Percentiles rank a stretch among this genome's conserved stretches.
Conservation (phyloP, 129 eudicot genomes). For the Centaurea solstitialis region DNA sequence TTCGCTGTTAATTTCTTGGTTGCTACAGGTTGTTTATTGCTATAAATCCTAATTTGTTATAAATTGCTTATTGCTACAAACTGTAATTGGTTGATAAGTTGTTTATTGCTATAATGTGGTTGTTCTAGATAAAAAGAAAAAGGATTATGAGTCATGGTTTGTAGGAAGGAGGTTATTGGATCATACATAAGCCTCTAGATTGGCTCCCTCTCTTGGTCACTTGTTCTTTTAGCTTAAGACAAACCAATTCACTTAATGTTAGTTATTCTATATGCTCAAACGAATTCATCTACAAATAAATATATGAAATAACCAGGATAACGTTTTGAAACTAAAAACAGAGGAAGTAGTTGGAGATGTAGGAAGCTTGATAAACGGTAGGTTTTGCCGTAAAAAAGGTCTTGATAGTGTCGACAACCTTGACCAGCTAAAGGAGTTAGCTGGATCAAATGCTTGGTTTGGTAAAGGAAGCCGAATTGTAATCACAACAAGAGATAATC, state of each 20-base stretch:
- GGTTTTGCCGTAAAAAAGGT: conserved; percentile 13
- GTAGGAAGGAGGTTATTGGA: too few relatives aligned
- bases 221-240: background rate
- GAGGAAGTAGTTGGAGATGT: background rate
- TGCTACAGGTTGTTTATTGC: too few relatives aligned
- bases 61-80: too few relatives aligned
- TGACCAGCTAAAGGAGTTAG: conserved; percentile 16
- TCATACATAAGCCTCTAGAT: background rate
- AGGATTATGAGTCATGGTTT: too few relatives aligned
- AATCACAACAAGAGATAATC: conserved; percentile 21
- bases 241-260: background rate
- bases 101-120: too few relatives aligned
- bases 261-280: background rate
- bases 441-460: conserved; percentile 20
- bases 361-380: background rate
- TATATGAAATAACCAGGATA: too few relatives aligned
- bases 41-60: too few relatives aligned
- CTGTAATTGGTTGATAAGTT: too few relatives aligned
- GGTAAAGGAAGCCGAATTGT: conserved; percentile 17
- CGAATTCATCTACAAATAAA: too few relatives aligned
- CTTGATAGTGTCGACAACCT: conserved; percentile 22
- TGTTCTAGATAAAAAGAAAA: too few relatives aligned
- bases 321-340: background rate
- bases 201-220: background rate
- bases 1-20: background rate